Evolutionary conservation across 306 rosid genomes (phyloP).

Genomic region (Pyrus bretschneideri): DNA sequence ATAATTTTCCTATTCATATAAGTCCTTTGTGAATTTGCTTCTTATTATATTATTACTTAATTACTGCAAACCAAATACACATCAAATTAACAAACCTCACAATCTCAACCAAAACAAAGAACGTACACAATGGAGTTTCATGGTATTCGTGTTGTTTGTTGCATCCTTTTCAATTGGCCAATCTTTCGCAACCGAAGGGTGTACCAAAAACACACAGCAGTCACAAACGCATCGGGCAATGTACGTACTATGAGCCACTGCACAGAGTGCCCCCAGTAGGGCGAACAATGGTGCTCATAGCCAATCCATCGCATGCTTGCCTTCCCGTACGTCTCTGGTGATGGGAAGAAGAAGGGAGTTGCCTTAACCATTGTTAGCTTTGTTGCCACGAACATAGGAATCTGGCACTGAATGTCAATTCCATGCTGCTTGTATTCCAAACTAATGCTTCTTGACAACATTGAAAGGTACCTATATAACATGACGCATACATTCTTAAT

Average conservation of each 20-base stretch:
- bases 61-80: no score
- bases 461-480: slow-evolving; percentile 1
- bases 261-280: slow-evolving; percentile 23
- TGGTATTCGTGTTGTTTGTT: neutral
- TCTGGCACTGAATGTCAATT: slow-evolving; percentile 22
- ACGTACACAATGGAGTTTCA: neutral
- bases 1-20: no score
- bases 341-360: slow-evolving; percentile 5
- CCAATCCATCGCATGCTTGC: slow-evolving; percentile 27
- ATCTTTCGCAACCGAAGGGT: slow-evolving; percentile 3
- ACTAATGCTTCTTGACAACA: slow-evolving; percentile 12
- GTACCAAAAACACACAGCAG: neutral
- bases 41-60: no score
- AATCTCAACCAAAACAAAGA: neutral
- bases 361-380: slow-evolving; percentile 12
- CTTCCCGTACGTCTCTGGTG: slow-evolving; percentile 23
- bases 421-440: slow-evolving; percentile 12
- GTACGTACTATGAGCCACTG: slow-evolving; percentile 1
- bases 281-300: slow-evolving; percentile 15
- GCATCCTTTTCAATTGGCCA: slow-evolving; percentile 2
- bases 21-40: no score
- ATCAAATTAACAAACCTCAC: neutral
- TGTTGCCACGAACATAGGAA: slow-evolving; percentile 28
- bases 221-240: slow-evolving; percentile 11
- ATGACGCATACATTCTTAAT: neutral